Percentiles rank a stretch among this genome's conserved stretches.
Evolutionary conservation across 2,329 filamentous ascomycete genomes (phyloP).

Genomic region (Trichoderma polysporum): DNA sequence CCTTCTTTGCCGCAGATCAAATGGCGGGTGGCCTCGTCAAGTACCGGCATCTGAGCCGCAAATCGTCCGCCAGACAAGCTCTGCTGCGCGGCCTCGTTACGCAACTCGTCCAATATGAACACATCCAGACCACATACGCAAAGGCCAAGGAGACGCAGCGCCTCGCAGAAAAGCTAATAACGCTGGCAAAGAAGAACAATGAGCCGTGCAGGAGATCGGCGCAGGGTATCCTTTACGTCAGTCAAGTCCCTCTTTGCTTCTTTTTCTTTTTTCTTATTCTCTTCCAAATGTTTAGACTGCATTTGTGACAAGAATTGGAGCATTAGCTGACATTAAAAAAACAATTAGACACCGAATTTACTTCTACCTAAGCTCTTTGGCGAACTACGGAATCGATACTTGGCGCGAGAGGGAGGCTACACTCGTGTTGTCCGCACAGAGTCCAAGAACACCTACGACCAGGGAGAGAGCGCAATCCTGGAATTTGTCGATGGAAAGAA

Average conservation of each 20-base stretch:
- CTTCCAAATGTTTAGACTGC: no score
- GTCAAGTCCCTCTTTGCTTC: conserved; percentile 25
- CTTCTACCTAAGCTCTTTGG: conserved; percentile 87
- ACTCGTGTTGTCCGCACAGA: conserved; percentile 92
- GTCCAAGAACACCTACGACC: conserved; percentile 77
- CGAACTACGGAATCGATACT: conserved; percentile 76
- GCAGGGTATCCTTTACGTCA: conserved; percentile 79
- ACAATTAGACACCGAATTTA: conserved; percentile 60
- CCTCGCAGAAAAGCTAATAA: conserved; percentile 91
- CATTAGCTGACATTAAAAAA: neutral
- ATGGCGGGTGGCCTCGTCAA: conserved; percentile 88
- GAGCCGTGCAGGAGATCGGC: conserved; percentile 74
- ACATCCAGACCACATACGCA: conserved; percentile 90
- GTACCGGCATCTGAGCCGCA: conserved; percentile 84
- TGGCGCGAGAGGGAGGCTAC: conserved; percentile 80
- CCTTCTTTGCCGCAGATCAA: conserved; percentile 16
- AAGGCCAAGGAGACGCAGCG: conserved; percentile 97
- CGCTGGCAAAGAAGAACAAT: conserved; percentile 88
- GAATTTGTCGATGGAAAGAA: conserved; percentile 92
- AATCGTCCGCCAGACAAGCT: conserved; percentile 84
- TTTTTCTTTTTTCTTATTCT: neutral
- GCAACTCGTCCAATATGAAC: conserved; percentile 88
- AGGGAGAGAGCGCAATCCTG: conserved; percentile 85
- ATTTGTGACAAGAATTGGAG: neutral
- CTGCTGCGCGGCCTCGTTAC: conserved; percentile 95